Conservation (phyloP, 495 filamentous ascomycete genomes). For the Aspergillus panamensis region DNA sequence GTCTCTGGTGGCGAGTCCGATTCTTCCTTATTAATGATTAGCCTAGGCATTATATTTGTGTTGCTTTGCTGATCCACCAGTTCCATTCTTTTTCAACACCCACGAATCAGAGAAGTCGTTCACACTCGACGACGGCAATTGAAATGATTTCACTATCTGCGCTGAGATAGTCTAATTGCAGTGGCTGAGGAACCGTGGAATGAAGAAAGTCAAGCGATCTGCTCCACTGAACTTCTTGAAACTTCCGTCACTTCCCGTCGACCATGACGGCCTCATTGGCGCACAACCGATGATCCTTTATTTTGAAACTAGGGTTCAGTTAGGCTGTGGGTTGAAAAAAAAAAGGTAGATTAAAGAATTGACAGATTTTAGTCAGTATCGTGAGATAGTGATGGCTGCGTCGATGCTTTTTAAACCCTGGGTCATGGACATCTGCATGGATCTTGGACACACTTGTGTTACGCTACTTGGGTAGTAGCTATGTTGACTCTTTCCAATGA, state of each 20-base stretch:
- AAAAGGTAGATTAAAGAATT: not conserved
- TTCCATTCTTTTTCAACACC: not conserved
- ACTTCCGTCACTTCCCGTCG: slow-evolving; percentile 16
- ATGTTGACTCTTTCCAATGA: slow-evolving; percentile 27
- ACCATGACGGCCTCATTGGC: slow-evolving; percentile 8
- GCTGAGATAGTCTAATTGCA: not conserved
- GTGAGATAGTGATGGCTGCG: not conserved
- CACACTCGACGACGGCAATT: too few relatives aligned
- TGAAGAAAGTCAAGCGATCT: slow-evolving; percentile 21
- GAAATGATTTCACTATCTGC: too few relatives aligned
- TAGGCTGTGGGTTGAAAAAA: slow-evolving; percentile 5
- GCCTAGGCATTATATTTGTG: not conserved
- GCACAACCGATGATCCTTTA: slow-evolving; percentile 3
- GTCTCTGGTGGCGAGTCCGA: not conserved
- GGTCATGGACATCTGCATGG: not conserved
- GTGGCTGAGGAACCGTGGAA: slow-evolving; percentile 7
- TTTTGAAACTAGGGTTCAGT: slow-evolving; percentile 3
- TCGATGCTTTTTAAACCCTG: not conserved
- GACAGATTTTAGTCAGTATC: not conserved
- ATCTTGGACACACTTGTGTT: not conserved
- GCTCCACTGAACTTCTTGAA: slow-evolving; percentile 13
- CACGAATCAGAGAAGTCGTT: too few relatives aligned
- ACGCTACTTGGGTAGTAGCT: slow-evolving; percentile 2
- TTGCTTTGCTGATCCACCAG: not conserved
- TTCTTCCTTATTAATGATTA: not conserved